Base-by-base conservation (phyloP, 1,284 basidiomycete species). In the Golubevia sp. region DNA sequence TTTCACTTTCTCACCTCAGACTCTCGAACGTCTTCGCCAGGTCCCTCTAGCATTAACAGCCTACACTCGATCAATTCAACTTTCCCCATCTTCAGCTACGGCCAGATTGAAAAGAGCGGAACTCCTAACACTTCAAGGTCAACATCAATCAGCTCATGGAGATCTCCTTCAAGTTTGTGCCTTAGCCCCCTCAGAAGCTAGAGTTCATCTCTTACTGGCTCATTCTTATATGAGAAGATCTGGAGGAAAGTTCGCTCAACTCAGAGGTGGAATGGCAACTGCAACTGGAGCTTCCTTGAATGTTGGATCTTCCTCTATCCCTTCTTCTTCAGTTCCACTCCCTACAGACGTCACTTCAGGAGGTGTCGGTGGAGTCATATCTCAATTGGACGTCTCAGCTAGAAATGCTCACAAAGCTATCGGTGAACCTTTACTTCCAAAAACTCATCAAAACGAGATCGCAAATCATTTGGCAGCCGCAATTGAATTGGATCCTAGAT, bases 221-320 rank as follows among this genome's bases (percentile, higher is more conserved):
- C 70, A 79, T 62, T 73, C 72, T 21, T 82, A 79, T 64, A 82
- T 82, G 80, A 70, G 75, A 0, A 54, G 76, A 23, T 78, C 74
- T 4, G 76, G 74, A 2, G 80, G 80, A 0, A 55, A 55, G 13
- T 81, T 82, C 56, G 66, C 66, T 11, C 58, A 51, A 3, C n/a
- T 64, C 15, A 27, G 26, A 27, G 58, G 21, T 18, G 51, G 55
- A 11, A 24, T 51, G 20, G 23, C 6, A n/a, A 25, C 23, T 15
- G 25, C 23, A 26, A 55, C 52, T 23, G 52, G 48, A 44, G 18
- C 11, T 8, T 13, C 38, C 18, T 44, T 24, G 30, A 21, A 54
- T 8, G 8, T 8, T 54, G 8, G 52, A 54, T 54, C 23, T 27
- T 8, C 23, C 52, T 8, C 23, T 21, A 21, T 54, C 34, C 2